Base-by-base conservation (phyloP, 441 rosid genomes). In the Arabidopsis hybrid region DNA sequence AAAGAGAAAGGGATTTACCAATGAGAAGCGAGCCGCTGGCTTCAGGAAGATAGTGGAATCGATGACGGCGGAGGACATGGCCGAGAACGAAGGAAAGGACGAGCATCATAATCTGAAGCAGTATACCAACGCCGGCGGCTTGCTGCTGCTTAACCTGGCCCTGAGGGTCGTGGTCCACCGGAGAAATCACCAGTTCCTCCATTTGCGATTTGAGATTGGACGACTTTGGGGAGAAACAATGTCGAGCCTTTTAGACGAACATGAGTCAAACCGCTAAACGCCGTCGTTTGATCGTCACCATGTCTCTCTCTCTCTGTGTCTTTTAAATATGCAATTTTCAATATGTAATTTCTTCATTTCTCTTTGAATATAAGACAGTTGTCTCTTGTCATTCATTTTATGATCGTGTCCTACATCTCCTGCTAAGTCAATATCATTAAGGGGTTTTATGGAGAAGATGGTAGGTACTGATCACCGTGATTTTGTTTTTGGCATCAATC, bases 101-200 rank as follows among this genome's bases (percentile, higher is more conserved):
- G 38, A 95, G 99, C 98, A 92, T 95, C 99, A 95, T 95, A 72
- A 95, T 92, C 92, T 95, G 99, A 16, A 95, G 96, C 59, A 92
- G 88, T 63, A 95, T 95, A 14, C 99, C 99, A 2, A 95, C 96
- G 53, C 99, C 98, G 4, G 99, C 99, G 0, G 97, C 99, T 72
- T 92, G 98, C 83, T 95, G 99, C 72, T 91, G 96, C 79, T 90
- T 91, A 3, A 86, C 97, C 2, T 89, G 85, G 5, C 72, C 79
- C n/a, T 78, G 83, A 43, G 79, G 87, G 43, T 78, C 81, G 69
- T 76, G 81, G 43, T 59, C 80, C 73, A 79, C 45, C 60, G 92
- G 83, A 14, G 88, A 80, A 55, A 79, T 82, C 26, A 29, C 75
- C 78, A 81, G 65, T 34, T 71, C 81, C 57, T 69, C 82, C 78